phyloP scores from a whole-genome alignment of 2,329 filamentous ascomycete genomes.

The Monosporascus sp. region DNA sequence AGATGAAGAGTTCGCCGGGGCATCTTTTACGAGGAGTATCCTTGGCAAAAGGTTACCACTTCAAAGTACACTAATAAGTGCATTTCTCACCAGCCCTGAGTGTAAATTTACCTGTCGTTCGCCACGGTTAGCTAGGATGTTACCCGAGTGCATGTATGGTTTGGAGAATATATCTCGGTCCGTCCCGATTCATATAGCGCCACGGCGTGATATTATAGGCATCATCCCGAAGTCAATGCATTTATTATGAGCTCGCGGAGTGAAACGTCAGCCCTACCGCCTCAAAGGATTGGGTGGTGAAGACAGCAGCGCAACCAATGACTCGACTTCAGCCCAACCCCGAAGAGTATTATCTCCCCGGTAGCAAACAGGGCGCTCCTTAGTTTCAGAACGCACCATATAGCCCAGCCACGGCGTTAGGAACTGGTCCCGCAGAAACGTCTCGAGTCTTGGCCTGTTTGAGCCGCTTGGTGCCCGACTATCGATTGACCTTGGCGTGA shows the following conservation, averaged over 20 bases:
- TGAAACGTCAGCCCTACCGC: too few species aligned
- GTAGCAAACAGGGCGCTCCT: background rate
- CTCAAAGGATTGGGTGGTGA: too few species aligned
- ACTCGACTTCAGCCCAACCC: background rate
- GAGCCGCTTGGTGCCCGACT: background rate
- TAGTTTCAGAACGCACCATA: background rate
- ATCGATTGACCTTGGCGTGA: background rate
- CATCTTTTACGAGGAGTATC: too few species aligned
- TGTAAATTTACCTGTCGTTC: too few species aligned
- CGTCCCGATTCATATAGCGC: background rate
- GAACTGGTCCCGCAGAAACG: background rate
- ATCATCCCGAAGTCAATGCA: background rate
- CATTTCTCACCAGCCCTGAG: too few species aligned
- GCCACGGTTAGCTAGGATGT: too few species aligned
- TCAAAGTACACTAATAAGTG: too few species aligned
- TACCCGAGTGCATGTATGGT: too few species aligned
- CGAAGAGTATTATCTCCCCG: background rate
- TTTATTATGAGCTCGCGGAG: too few species aligned
- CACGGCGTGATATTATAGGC: background rate
- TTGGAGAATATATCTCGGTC: background rate
- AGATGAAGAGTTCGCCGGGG: too few species aligned
- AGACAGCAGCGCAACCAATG: too few species aligned
- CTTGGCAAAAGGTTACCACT: too few species aligned
- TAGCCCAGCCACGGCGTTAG: background rate
- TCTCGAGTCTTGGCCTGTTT: background rate